Percentiles rank a stretch among this genome's conserved stretches.
Conservation (phyloP, 768 basidiomycete species). For the Phaeotremella skinneri region DNA sequence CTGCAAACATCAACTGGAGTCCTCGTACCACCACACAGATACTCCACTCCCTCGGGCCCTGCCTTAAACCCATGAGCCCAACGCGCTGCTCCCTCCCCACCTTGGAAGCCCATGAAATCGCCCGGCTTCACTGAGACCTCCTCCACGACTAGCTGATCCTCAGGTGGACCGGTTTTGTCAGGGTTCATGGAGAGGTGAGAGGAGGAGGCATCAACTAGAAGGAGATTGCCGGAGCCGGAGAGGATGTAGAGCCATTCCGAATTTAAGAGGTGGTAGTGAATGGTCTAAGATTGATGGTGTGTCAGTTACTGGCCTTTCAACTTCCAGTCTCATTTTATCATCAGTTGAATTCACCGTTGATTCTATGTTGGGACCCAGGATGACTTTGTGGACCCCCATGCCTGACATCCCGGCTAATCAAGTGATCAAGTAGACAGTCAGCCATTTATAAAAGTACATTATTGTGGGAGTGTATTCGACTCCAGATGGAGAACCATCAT, state of each 20-base stretch:
- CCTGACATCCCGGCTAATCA: neutral
- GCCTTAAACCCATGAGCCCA: conserved; percentile 21
- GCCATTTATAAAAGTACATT: neutral
- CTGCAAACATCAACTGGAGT: conserved; percentile 16
- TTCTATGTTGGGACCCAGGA: neutral
- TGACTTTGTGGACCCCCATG: conserved; percentile 1
- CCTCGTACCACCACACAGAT: conserved; percentile 21
- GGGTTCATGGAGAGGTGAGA: neutral
- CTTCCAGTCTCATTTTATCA: too few species aligned
- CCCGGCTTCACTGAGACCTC: conserved; percentile 10
- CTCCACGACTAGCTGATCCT: neutral
- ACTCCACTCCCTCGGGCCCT: conserved; percentile 17
- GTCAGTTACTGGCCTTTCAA: too few species aligned
- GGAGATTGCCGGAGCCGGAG: conserved; percentile 5
- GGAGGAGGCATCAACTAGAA: conserved; percentile 13
- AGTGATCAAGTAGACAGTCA: neutral
- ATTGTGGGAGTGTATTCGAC: too few species aligned
- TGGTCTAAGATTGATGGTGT: too few species aligned
- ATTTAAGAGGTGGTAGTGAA: conserved; percentile 23
- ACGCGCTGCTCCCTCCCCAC: conserved; percentile 13
- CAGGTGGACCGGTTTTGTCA: neutral
- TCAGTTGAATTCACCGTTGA: conserved; percentile 1
- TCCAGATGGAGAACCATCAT: too few species aligned
- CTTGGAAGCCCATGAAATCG: conserved; percentile 25
- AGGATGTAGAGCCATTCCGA: conserved; percentile 28